Percentiles rank a stretch among this genome's conserved stretches.
These are phyloP conservation scores for Peronospora destructor DNA, from an alignment of 352 stramenopile species.

Conservation along the genomic window DNA sequence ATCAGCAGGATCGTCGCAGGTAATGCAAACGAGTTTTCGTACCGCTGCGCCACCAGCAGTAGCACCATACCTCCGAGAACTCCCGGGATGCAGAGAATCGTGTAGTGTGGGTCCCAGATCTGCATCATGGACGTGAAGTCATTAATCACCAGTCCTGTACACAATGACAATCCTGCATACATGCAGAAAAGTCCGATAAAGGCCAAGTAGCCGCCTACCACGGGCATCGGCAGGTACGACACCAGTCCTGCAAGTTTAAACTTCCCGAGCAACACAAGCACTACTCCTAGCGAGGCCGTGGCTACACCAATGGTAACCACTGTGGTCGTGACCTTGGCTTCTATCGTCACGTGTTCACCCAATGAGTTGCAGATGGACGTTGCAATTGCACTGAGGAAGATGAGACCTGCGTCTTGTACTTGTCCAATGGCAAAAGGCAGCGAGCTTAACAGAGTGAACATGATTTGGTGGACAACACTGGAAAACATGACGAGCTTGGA, in stretches of 20 bases:
- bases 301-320: slow-evolving; percentile 90
- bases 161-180: slow-evolving; percentile 87
- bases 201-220: slow-evolving; percentile 96
- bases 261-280: slow-evolving; percentile 91
- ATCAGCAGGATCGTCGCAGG: slow-evolving; percentile 83
- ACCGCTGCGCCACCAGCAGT: slow-evolving; percentile 77
- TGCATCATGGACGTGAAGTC: slow-evolving; percentile 74
- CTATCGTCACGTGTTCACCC: slow-evolving; percentile 47
- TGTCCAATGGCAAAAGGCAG: slow-evolving; percentile 96
- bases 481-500: slow-evolving; percentile 96
- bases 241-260: slow-evolving; percentile 92
- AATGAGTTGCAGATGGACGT: slow-evolving; percentile 83
- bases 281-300: slow-evolving; percentile 88
- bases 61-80: slow-evolving; percentile 77
- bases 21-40: slow-evolving; percentile 66
- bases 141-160: slow-evolving; percentile 88
- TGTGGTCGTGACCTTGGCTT: slow-evolving; percentile 88
- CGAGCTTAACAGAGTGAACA: slow-evolving; percentile 85
- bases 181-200: slow-evolving; percentile 96
- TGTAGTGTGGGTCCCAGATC: slow-evolving; percentile 50
- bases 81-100: slow-evolving; percentile 83
- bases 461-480: slow-evolving; percentile 91
- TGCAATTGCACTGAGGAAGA: slow-evolving; percentile 95
- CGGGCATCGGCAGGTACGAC: slow-evolving; percentile 94
- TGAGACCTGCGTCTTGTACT: slow-evolving; percentile 97